Evolutionary conservation across 1,284 basidiomycete genomes (phyloP), one percentile per base, ranked within the genome.

Genomic region (Farysia itapuensis): DNA sequence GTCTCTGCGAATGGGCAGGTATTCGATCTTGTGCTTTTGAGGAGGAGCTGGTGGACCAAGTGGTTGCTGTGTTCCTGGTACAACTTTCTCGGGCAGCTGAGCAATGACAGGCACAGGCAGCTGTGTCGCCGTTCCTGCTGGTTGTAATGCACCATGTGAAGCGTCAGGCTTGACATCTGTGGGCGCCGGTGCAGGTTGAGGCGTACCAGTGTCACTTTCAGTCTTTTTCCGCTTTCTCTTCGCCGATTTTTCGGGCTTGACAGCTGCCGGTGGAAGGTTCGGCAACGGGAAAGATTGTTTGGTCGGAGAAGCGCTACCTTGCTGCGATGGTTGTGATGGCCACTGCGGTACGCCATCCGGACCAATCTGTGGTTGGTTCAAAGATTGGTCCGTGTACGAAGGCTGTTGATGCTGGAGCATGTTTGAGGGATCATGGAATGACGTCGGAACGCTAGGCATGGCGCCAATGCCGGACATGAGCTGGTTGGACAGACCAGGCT

Each of bases 11-110:
- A 90, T 79, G 0, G 94, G 94, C 20, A 88, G 81, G 74, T 97
- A 98, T 79, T 92, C 89, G 64, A 97, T 88, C 78, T 87, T 89
- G 68, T 88, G 86, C 49, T 90, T 84, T 26, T 84, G 77, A 6
- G 52, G 58, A 14, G 59, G 51, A 3, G 58, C 40, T 16, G 54
- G 45, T 13, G 57, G 43, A 3, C 42, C 50, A 16, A 56, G 43
- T 7, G 39, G 48, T 23, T 65, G 57, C 30, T 50, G 56, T 20
- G 59, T 56, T n/a, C 53, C 48, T 0, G 53, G 47, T 13, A 63
- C 40, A 15, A 53, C 21, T 26, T 48, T 44, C 37, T 49, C 48
- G 21, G 48, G 44, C 16, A 39, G 28, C 39, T 57, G 52, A 15
- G 52, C 29, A 15, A 42, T 29, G 15, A 20, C 20, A 8, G 39